phyloP scores from a whole-genome alignment of 148 eudicot species.

The Diospyros lotus region DNA sequence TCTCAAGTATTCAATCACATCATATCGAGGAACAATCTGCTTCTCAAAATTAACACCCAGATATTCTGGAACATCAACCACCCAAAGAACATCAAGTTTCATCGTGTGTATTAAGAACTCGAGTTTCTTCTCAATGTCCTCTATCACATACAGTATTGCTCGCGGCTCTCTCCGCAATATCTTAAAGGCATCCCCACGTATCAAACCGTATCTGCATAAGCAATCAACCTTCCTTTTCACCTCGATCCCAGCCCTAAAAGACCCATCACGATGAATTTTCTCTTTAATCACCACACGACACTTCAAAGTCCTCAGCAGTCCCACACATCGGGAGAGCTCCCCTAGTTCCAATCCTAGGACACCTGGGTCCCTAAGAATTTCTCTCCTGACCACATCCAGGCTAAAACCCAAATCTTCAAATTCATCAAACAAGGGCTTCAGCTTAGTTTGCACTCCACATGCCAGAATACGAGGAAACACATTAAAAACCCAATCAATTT shows the following conservation, averaged over 20 bases:
- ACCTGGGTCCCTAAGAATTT: slow-evolving; percentile 60
- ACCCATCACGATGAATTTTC: slow-evolving; percentile 52
- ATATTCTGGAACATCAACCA: slow-evolving; percentile 80
- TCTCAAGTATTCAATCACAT: slow-evolving; percentile 74
- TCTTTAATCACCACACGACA: slow-evolving; percentile 55
- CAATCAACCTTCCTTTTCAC: slow-evolving; percentile 62
- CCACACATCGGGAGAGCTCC: slow-evolving; percentile 59
- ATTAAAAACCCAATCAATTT: slow-evolving; percentile 31
- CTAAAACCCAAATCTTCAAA: slow-evolving; percentile 57
- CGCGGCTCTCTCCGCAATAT: slow-evolving; percentile 81
- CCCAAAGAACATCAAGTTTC: slow-evolving; percentile 50
- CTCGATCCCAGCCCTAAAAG: slow-evolving; percentile 64
- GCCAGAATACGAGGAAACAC: slow-evolving; percentile 47
- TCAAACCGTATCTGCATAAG: slow-evolving; percentile 63
- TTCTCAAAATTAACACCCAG: slow-evolving; percentile 81
- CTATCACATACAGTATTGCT: slow-evolving; percentile 46
- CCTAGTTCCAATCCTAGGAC: slow-evolving; percentile 66
- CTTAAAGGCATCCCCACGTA: slow-evolving; percentile 66
- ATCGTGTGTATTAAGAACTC: slow-evolving; percentile 57
- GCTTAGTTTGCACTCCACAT: slow-evolving; percentile 49
- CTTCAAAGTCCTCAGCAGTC: slow-evolving; percentile 54
- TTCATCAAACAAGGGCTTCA: slow-evolving; percentile 68
- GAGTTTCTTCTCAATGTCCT: slow-evolving; percentile 66
- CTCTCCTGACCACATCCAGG: slow-evolving; percentile 32
- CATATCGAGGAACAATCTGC: slow-evolving; percentile 78